phyloP scores from a whole-genome alignment of 441 rosid genomes.

The Kokia cookei region DNA sequence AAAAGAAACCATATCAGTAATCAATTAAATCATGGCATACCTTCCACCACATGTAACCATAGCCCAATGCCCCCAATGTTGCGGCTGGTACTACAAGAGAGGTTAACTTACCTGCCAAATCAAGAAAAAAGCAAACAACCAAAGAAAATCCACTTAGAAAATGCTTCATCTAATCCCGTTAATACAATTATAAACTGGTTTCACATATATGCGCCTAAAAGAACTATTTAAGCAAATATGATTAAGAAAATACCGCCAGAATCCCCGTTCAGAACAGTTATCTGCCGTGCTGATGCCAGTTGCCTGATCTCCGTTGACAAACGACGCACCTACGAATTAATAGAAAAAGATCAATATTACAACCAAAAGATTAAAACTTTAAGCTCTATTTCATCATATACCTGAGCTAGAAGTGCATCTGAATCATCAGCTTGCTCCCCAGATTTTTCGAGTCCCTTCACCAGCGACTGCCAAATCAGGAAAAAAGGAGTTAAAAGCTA shows the following conservation, averaged over 20 bases:
- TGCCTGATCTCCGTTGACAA: conserved; percentile 65
- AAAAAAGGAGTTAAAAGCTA: neutral
- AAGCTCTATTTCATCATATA: conserved; percentile 12
- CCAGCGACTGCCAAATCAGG: conserved; percentile 33
- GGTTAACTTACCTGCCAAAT: conserved; percentile 44
- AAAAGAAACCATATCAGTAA: neutral
- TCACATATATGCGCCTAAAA: neutral
- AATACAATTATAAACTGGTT: neutral
- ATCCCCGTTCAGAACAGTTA: conserved; percentile 79
- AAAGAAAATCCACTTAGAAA: neutral
- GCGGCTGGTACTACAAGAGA: conserved; percentile 73
- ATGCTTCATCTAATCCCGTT: neutral
- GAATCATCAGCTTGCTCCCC: conserved; percentile 44
- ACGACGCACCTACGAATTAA: conserved; percentile 46
- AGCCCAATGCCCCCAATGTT: conserved; percentile 81
- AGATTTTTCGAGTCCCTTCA: conserved; percentile 49
- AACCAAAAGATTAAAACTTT: neutral
- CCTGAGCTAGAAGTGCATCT: conserved; percentile 61
- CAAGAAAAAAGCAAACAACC: neutral
- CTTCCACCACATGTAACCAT: conserved; percentile 99
- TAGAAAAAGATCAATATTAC: neutral
- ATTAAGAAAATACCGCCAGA: conserved; percentile 40
- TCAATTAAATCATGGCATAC: conserved; percentile 26
- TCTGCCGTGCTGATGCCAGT: conserved; percentile 54
- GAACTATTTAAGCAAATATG: neutral